These are phyloP conservation scores for Phytophthora fragariae DNA, from an alignment of 352 stramenopile genomes.

Conservation along the genomic window DNA sequence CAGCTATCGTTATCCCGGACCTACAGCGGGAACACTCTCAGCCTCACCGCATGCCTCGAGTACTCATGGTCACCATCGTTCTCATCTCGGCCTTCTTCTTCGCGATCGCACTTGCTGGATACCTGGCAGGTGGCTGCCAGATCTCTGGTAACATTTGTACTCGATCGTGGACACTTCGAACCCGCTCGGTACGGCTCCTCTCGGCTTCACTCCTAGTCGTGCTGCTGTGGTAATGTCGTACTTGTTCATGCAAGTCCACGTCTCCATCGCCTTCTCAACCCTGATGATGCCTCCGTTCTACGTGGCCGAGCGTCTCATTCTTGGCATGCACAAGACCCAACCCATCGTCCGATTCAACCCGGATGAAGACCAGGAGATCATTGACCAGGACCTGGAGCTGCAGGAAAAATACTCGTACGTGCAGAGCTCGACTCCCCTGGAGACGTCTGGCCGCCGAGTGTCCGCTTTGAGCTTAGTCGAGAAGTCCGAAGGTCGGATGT, in stretches of 20 bases:
- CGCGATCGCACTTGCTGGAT: conserved; percentile 21
- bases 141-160: conserved; percentile 29
- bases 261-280: conserved; percentile 55
- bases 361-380: conserved; percentile 27
- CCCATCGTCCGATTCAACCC: conserved; percentile 27
- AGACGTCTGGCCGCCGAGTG: conserved; percentile 2
- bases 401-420: conserved; percentile 26
- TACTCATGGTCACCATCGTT: conserved; percentile 19
- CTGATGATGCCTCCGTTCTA: conserved; percentile 61
- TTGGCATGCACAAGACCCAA: conserved; percentile 39
- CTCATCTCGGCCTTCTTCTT: conserved; percentile 32
- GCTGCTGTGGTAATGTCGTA: conserved; percentile 53
- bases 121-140: conserved; percentile 24
- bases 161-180: conserved; percentile 28
- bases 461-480: conserved; percentile 19
- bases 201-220: conserved; percentile 55
- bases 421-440: conserved; percentile 7
- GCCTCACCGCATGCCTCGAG: conserved; percentile 25
- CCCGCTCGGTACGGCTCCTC: conserved; percentile 22
- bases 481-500: conserved; percentile 26
- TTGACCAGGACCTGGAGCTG: conserved; percentile 24
- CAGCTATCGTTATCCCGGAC: conserved; percentile 23
- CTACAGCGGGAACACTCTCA: conserved; percentile 27
- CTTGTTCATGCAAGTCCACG: conserved; percentile 54
- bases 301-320: conserved; percentile 26